Base-by-base conservation (phyloP, 768 basidiomycete species). In the Suillus subaureus region DNA sequence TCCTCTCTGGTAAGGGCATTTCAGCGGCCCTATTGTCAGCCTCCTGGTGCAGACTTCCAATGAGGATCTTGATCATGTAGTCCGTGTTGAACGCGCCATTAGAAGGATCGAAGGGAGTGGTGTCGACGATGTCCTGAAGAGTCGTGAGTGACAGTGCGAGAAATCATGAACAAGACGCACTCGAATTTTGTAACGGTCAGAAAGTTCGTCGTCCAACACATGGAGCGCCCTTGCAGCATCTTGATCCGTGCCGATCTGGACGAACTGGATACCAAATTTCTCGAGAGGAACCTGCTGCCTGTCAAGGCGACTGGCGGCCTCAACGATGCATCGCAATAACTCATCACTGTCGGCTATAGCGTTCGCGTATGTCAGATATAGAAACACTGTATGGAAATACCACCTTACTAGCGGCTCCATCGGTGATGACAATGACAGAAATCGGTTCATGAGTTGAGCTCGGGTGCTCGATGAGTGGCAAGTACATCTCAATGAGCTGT, bases 241-340 rank as follows among this genome's bases (percentile, higher is more conserved):
- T 1, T 68, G 63, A 61, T 78, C 77, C 3, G 76, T 73, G 0
- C 84, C 83, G 28, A 84, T 80, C 67, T 84, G 84, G 42, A 85
- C 74, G 45, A 85, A 81, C 49, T 82, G 80, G 35, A 85, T 74
- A 12, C 83, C 80, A 6, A 85, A 74, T 72, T 80, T 79, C n/a
- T 76, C 73, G 2, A 76, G 69, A 31, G 73, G 79, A 61, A 75
- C 73, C 4, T 70, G 70, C 1, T 71, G 75, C 43, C 71, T 72
- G 58, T 83, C 82, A 23, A 83, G 78, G 35, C 80, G 73, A 35
- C 75, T 75, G 3, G 82, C 82, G 21, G 76, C 71, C 6, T 74
- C 71, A 18, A 82, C 75, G 12, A 83, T 74, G 2, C 76, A 75
- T 8, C 64, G 67, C 57, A 73, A 69, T 9, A 77, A 68, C 0